Base-by-base conservation (phyloP, 169 alveolate genomes). In the Ichthyophthirius multifiliis region DNA sequence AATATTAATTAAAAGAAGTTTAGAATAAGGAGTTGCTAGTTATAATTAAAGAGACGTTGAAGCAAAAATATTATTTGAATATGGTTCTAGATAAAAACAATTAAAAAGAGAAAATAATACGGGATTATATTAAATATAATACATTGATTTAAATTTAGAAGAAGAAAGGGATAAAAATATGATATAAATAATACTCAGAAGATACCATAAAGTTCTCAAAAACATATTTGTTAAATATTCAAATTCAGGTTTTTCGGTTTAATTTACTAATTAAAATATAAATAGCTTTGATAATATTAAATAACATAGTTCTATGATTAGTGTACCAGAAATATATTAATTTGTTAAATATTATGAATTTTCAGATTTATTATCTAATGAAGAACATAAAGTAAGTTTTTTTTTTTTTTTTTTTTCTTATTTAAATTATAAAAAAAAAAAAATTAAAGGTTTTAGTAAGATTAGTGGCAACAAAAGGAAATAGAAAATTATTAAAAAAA, bases 1-100 rank as follows among this genome's bases (percentile, higher is more conserved):
- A n/a, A 5, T 46, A n/a, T 47, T 81, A 30, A 76, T 47, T 31
- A 81, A 47, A 43, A 81, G 86, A 55, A 35, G 80, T 12, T 35
- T 81, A 30, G 86, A 81, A 71, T 55, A 81, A 47, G 86, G 86
- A n/a, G 48, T 81, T 30, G 45, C 86, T n/a, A 81, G 47, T 15
- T 16, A 35, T 5, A 67, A 67, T 39, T 12, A 34, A 39, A 81
- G 62, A 46, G 82, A 81, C 43, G 39, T 35, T n/a, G 82, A 81
- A 39, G 63, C 82, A 2, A 67, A 35, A 46, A 27, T 81, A 55
- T 27, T 81, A 13, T 81, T 39, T 63, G 48, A 73, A 3, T 76
- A 43, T 37, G 86, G 86, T 5, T 41, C 48, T 4, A 67, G 77
- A 39, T 47, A 67, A 67, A 37, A 34, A 16, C 62, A 67, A 41